These are phyloP conservation scores for Trichoderma sp. DNA, from an alignment of 2,329 filamentous ascomycete species.

Conservation along the genomic window DNA sequence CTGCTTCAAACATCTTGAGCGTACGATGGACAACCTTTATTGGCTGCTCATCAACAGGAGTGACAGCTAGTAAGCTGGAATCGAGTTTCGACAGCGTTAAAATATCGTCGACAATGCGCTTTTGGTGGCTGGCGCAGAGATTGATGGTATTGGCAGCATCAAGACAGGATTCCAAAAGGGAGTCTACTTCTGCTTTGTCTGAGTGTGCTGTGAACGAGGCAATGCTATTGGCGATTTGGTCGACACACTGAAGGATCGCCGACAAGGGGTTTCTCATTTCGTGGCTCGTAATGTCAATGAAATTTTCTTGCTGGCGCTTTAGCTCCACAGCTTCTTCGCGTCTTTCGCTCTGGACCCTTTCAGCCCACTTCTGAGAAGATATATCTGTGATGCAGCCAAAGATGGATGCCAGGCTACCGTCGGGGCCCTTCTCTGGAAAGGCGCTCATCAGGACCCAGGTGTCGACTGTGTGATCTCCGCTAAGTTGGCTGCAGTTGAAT, in stretches of 20 bases:
- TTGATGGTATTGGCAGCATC: conserved; percentile 82
- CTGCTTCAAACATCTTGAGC: conserved; percentile 77
- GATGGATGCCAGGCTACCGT: conserved; percentile 69
- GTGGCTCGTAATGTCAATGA: conserved; percentile 73
- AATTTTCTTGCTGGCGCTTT: conserved; percentile 71
- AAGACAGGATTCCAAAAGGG: conserved; percentile 57
- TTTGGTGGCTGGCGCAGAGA: conserved; percentile 77
- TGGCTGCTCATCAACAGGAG: conserved; percentile 69
- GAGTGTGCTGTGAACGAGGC: conserved; percentile 43
- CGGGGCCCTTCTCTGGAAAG: conserved; percentile 68
- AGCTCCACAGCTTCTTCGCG: conserved; percentile 80
- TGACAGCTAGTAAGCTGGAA: conserved; percentile 68
- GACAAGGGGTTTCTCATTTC: conserved; percentile 77
- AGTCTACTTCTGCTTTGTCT: conserved; percentile 48
- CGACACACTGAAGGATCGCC: conserved; percentile 74
- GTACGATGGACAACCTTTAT: conserved; percentile 67
- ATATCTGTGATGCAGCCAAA: conserved; percentile 86
- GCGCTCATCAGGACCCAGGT: conserved; percentile 79
- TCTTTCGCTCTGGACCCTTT: conserved; percentile 74
- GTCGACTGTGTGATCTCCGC: conserved; percentile 60
- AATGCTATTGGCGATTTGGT: conserved; percentile 64
- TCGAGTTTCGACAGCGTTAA: conserved; percentile 70
- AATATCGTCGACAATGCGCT: conserved; percentile 69
- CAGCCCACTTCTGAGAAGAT: conserved; percentile 80
- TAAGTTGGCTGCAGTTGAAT: conserved; percentile 68